phyloP scores from a whole-genome alignment of 202 grass and related monocot genomes.

The Dendrocalamus latiflorus region DNA sequence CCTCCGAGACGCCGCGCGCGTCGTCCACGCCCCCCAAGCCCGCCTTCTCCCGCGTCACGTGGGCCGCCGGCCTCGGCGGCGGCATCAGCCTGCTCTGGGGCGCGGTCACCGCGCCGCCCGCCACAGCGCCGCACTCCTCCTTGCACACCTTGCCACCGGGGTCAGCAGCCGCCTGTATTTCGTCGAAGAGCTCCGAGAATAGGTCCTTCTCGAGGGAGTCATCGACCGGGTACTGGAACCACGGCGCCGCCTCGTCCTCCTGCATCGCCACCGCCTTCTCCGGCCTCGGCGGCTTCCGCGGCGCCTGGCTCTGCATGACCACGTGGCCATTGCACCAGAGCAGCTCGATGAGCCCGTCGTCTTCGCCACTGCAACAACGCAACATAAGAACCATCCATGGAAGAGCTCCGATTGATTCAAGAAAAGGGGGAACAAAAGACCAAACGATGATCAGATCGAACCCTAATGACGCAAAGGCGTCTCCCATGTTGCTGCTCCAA shows the following conservation, averaged over 20 bases:
- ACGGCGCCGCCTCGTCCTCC: conserved; percentile 36
- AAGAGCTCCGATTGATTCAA: neutral
- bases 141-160: too few relatives aligned
- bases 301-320: conserved; percentile 62
- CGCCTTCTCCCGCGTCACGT: neutral
- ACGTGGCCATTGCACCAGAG: conserved; percentile 66
- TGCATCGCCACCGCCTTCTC: conserved; percentile 1
- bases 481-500: conserved; percentile 39
- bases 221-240: conserved; percentile 49
- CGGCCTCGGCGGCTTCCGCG: conserved; percentile 19
- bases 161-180: too few relatives aligned
- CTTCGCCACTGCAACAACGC: neutral
- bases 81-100: too few relatives aligned
- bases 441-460: neutral
- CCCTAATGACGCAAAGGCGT: conserved; percentile 12
- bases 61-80: neutral
- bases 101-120: too few relatives aligned
- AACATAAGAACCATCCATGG: neutral
- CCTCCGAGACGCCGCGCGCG: neutral
- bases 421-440: neutral
- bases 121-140: too few relatives aligned
- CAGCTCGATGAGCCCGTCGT: conserved; percentile 55
- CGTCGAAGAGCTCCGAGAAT: too few relatives aligned
- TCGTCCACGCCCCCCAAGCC: neutral
- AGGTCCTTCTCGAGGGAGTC: too few relatives aligned